phyloP scores from a whole-genome alignment of 768 basidiomycete genomes.

The Tricholoma saponaceum region DNA sequence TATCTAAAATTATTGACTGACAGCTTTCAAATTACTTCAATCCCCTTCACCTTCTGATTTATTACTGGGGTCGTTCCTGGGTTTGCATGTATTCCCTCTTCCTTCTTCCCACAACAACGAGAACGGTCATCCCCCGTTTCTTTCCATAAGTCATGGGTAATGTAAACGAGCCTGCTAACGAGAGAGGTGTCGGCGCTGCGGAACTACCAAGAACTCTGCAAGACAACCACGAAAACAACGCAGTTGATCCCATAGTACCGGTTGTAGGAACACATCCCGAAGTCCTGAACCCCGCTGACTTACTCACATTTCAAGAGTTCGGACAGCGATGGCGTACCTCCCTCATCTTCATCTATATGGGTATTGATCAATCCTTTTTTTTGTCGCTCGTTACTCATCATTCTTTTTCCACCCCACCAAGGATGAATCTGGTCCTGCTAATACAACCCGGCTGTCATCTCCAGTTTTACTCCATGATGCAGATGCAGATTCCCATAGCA shows the following conservation, averaged over 20 bases:
- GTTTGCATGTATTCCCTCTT: not conserved
- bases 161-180: not conserved
- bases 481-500: not conserved
- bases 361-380: not conserved
- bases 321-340: not conserved
- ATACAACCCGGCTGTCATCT: not conserved
- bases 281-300: not conserved
- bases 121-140: not conserved
- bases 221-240: not conserved
- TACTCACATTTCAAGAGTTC: not conserved
- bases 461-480: not conserved
- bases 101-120: not conserved
- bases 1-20: not conserved
- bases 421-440: not conserved
- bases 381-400: not conserved
- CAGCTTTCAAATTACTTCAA: conserved; percentile 10
- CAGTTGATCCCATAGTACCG: not conserved
- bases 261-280: not conserved
- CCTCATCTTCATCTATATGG: not conserved
- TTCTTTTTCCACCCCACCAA: not conserved
- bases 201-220: not conserved
- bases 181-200: not conserved
- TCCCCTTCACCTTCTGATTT: not conserved
- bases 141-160: not conserved
- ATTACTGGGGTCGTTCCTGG: not conserved